Evolutionary conservation across 257 asterid genomes (phyloP), one percentile per base, ranked within the genome.

Genomic region (Solanum okadae): DNA sequence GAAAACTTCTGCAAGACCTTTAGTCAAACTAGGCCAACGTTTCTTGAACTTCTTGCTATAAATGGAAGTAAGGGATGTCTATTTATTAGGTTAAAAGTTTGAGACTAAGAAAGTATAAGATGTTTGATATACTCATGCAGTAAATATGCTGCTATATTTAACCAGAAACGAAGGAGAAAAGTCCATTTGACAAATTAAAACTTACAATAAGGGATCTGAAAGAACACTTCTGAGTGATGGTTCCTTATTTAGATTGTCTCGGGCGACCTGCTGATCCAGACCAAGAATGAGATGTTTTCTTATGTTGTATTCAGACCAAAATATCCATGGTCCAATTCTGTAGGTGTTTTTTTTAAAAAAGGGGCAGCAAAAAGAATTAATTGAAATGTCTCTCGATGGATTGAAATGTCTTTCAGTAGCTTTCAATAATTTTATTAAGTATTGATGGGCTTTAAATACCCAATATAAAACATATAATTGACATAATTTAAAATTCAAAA

Each of bases 171-270:
- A 35, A 37, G 70, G 42, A 37, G 29, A 90, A 90, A 46, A 61
- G 86, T 85, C 73, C 65, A 35, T 67, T 65, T 15, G 15, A 76
- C 77, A 81, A 84, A 79, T 87, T 68, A 71, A 71, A 85, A 93
- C 99, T 96, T 96, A 97, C 99, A 98, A 94, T 91, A 96, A 88
- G 87, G 97, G 96, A 91, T 97, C 99, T 25, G 99, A 97, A 29
- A 97, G 94, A 87, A 96, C 95, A 90, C 98, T 95, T 91, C 99
- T 95, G 88, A 97, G 88, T 82, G 99, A 94, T 87, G 96, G 98
- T 88, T 95, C 98, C 93, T 89, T 93, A 88, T 88, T 94, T 88
- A 91, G 40, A 93, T 92, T 90, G 88, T 94, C 95, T 90, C 91
- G 93, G 84, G 93, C 92, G 61, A 92, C 98, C 99, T 97, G 98